Conservation (phyloP, 331 rosid genomes). For the Acacia pycnantha region DNA sequence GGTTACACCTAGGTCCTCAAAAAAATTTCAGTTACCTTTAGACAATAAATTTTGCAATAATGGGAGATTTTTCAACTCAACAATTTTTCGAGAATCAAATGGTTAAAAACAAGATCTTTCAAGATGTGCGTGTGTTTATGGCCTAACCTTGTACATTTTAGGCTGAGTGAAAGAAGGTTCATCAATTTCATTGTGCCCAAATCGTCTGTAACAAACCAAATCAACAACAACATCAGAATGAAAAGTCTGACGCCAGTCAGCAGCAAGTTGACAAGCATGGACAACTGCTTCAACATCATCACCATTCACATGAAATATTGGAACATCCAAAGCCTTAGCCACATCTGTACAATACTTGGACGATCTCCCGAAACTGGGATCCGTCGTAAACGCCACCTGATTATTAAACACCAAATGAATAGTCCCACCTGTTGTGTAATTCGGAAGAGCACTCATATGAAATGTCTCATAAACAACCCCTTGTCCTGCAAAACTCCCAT, state of each 20-base stretch:
- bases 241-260: conserved; percentile 96
- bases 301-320: conserved; percentile 89
- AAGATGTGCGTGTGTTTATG: not conserved
- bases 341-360: conserved; percentile 92
- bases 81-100: too few relatives aligned
- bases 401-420: conserved; percentile 87
- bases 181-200: conserved; percentile 95
- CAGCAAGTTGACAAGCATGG: conserved; percentile 88
- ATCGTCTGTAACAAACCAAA: conserved; percentile 87
- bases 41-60: too few relatives aligned
- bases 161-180: conserved; percentile 98
- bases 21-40: too few relatives aligned
- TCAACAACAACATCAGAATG: conserved; percentile 99
- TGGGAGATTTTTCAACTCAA: too few relatives aligned
- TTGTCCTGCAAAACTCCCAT: conserved; percentile 98
- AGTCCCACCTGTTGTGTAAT: conserved; percentile 92
- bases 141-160: conserved; percentile 84
- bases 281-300: conserved; percentile 95
- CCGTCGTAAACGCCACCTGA: conserved; percentile 95
- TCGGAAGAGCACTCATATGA: conserved; percentile 94
- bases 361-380: conserved; percentile 82
- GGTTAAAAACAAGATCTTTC: not conserved
- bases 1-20: too few relatives aligned
- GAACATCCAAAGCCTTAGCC: conserved; percentile 90
- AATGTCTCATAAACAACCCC: conserved; percentile 96